A percentile compares a stretch with the other conserved stretches of the same genome.
Conservation (phyloP, 768 basidiomycete genomes). For the Leccinum imitatum region DNA sequence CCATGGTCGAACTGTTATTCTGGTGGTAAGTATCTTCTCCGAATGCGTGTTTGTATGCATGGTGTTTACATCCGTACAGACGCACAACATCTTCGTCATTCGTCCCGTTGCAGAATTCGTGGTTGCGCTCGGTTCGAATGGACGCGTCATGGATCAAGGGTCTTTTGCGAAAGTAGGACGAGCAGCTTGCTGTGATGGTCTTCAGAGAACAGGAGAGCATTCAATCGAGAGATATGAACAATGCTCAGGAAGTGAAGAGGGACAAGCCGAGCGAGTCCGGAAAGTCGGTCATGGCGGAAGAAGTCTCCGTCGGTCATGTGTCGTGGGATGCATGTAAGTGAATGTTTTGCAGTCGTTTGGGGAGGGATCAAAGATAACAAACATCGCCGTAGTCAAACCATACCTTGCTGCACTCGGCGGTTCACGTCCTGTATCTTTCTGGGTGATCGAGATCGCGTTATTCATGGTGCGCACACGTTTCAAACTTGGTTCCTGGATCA, state of each 20-base stretch:
- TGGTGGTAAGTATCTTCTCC: background rate
- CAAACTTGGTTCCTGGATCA: constrained; percentile 5
- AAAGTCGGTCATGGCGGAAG: background rate
- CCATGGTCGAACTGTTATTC: constrained; percentile 2
- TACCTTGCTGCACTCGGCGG: constrained; percentile 1
- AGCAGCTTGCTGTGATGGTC: background rate
- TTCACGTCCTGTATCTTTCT: background rate
- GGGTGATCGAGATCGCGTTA: background rate
- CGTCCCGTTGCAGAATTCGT: background rate
- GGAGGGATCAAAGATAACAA: background rate
- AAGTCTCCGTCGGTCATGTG: constrained; percentile 1
- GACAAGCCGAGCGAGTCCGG: background rate
- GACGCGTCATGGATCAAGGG: background rate
- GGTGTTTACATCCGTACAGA: background rate
- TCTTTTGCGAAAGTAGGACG: background rate
- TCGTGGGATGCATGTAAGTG: constrained; percentile 3
- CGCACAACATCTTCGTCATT: background rate
- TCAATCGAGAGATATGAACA: background rate
- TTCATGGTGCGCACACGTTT: background rate
- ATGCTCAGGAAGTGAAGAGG: background rate
- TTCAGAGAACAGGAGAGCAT: background rate
- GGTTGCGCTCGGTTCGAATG: background rate
- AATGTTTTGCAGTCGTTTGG: background rate
- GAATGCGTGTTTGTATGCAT: background rate
- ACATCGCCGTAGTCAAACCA: background rate